A percentile compares a stretch with the other conserved stretches of the same genome.
Conservation (phyloP, 331 rosid species). For the Ulmus americana region DNA sequence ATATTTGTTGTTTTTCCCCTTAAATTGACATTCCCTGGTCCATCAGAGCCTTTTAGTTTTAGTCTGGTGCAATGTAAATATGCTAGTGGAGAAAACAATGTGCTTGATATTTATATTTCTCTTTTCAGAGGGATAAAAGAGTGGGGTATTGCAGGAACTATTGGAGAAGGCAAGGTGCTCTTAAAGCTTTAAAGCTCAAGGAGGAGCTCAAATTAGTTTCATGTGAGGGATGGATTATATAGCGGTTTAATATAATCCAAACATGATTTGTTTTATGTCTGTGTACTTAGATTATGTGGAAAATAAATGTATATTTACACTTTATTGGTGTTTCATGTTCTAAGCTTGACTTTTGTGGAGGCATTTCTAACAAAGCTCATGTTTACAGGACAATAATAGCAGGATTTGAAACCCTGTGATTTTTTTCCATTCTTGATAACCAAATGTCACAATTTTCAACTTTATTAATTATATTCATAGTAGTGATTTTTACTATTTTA, state of each 20-base stretch:
- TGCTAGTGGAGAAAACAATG: background rate
- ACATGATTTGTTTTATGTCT: background rate
- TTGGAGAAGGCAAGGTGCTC: slow-evolving; percentile 84
- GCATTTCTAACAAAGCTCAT: background rate
- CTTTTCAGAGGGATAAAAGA: slow-evolving; percentile 71
- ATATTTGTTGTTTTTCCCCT: no score
- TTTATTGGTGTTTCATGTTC: background rate
- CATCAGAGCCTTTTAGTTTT: background rate
- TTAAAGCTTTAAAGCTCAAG: slow-evolving; percentile 25
- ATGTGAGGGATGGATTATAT: background rate
- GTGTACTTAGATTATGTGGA: slow-evolving; percentile 4
- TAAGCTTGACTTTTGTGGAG: background rate
- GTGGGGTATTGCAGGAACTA: slow-evolving; percentile 72
- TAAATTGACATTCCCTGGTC: background rate
- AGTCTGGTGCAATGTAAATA: background rate
- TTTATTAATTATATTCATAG: no score
- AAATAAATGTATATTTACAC: background rate
- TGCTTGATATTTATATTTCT: slow-evolving; percentile 7
- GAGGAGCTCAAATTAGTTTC: background rate
- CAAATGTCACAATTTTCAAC: background rate
- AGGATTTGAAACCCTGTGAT: no score
- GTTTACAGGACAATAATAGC: no score
- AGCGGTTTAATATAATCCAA: background rate
- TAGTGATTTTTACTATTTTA: no score
- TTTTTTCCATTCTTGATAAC: background rate